phyloP scores from a whole-genome alignment of 2,329 filamentous ascomycete species.

The Hymenoscyphus fructigenus region DNA sequence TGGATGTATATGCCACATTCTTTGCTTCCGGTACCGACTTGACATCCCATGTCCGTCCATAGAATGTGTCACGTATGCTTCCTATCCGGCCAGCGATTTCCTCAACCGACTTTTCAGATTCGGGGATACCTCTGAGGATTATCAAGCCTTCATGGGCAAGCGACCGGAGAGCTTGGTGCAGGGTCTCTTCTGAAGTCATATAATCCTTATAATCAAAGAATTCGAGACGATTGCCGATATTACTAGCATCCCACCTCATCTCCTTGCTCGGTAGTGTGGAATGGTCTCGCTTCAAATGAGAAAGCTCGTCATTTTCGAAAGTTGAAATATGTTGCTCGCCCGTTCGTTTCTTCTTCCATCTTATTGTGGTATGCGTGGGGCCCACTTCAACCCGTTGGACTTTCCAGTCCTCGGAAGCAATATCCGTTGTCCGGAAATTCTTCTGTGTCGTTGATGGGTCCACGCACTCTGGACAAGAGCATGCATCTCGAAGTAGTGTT shows the following conservation, averaged over 20 bases:
- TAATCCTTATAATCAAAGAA: conserved; percentile 71
- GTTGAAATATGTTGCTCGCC: not conserved
- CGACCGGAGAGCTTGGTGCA: conserved; percentile 61
- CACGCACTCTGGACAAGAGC: conserved; percentile 55
- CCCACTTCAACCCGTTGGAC: not conserved
- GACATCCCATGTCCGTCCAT: conserved; percentile 89
- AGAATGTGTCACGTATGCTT: conserved; percentile 81
- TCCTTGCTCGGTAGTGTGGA: not conserved
- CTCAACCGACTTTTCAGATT: conserved; percentile 63
- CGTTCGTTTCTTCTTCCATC: conserved; percentile 45
- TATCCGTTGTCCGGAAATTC: conserved; percentile 63
- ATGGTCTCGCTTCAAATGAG: not conserved
- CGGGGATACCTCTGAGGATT: conserved; percentile 73
- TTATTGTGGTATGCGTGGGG: conserved; percentile 38
- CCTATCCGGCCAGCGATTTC: conserved; percentile 72
- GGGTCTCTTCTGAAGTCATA: conserved; percentile 56
- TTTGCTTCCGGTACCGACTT: conserved; percentile 77
- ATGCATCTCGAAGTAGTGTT: conserved; percentile 55
- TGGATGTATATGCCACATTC: conserved; percentile 87
- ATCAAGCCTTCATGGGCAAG: conserved; percentile 70
- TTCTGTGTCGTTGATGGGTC: conserved; percentile 62
- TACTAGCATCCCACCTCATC: not conserved
- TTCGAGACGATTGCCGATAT: conserved; percentile 40
- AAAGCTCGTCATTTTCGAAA: not conserved
- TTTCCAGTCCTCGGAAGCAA: conserved; percentile 42